A percentile compares a stretch with the other conserved stretches of the same genome.
Conservation (phyloP, 495 filamentous ascomycete genomes). For the Penicillium chermesinum region DNA sequence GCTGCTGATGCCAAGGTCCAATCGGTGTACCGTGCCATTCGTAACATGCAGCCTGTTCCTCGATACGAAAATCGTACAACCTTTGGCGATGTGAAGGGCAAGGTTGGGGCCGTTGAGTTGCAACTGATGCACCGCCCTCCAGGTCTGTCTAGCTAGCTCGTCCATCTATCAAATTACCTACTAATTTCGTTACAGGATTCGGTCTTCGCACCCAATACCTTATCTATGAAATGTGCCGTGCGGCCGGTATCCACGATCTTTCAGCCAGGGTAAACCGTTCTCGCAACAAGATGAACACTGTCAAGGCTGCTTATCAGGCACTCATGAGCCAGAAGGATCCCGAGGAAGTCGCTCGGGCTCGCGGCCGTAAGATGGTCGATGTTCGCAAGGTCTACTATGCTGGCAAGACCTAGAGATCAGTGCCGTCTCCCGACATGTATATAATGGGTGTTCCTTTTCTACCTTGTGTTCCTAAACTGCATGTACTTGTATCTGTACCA, state of each 20-base stretch:
- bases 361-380: constrained; percentile 93
- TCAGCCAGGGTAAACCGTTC: constrained; percentile 71
- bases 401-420: constrained; percentile 52
- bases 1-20: constrained; percentile 54
- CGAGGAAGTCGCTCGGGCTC: constrained; percentile 77
- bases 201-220: constrained; percentile 83
- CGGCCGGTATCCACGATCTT: constrained; percentile 79
- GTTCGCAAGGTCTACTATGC: constrained; percentile 96
- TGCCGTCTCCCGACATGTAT: constrained; percentile 29
- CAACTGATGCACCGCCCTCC: constrained; percentile 77
- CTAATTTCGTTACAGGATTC: constrained; percentile 57
- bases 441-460: constrained; percentile 34
- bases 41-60: constrained; percentile 80
- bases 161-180: not conserved
- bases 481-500: constrained; percentile 29
- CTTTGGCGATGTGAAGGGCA: constrained; percentile 76
- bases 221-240: constrained; percentile 87
- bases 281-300: constrained; percentile 92
- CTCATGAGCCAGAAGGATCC: constrained; percentile 77
- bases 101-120: constrained; percentile 78
- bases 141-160: constrained; percentile 51
- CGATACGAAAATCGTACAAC: constrained; percentile 91
- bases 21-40: constrained; percentile 69
- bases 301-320: constrained; percentile 83
- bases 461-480: constrained; percentile 24